Percentiles rank a stretch among this genome's conserved stretches.
These are phyloP conservation scores for Aegilops sharonensis DNA, from an alignment of 176 grass and related monocot genomes.

Conservation along the genomic window DNA sequence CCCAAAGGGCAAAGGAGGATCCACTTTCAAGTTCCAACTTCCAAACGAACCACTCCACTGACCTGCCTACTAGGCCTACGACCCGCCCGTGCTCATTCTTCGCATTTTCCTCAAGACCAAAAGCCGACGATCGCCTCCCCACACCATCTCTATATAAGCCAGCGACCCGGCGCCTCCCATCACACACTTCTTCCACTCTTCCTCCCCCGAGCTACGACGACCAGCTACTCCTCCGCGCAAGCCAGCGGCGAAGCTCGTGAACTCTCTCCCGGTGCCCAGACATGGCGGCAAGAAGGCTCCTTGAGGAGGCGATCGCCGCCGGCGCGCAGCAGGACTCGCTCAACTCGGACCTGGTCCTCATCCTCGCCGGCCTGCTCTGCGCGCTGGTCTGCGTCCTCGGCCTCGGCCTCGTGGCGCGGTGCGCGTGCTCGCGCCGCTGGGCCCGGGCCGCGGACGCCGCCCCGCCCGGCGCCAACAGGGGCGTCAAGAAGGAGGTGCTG, in stretches of 20 bases:
- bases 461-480: slow-evolving; percentile 5
- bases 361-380: slow-evolving; percentile 56
- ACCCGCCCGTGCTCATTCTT: background rate
- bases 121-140: background rate
- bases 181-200: slow-evolving; percentile 28
- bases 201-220: background rate
- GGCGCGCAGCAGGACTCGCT: slow-evolving; percentile 10
- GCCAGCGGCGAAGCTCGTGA: background rate
- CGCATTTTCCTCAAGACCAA: slow-evolving; percentile 12
- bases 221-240: background rate
- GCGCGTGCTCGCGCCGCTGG: slow-evolving; percentile 46
- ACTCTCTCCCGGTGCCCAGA: background rate
- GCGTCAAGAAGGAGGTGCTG: slow-evolving; percentile 63
- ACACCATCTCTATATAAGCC: slow-evolving; percentile 34
- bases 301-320: slow-evolving; percentile 16
- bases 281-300: slow-evolving; percentile 54
- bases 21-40: slow-evolving; percentile 14
- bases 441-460: background rate
- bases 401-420: slow-evolving; percentile 61
- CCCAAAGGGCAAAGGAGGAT: background rate
- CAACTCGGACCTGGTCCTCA: slow-evolving; percentile 55
- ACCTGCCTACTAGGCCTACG: background rate
- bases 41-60: background rate
- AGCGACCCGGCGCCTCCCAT: background rate
- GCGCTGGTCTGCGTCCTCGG: slow-evolving; percentile 63